These are phyloP conservation scores for Cutaneotrichosporon daszewskae DNA, from an alignment of 1,284 basidiomycete species.

Conservation along the genomic window DNA sequence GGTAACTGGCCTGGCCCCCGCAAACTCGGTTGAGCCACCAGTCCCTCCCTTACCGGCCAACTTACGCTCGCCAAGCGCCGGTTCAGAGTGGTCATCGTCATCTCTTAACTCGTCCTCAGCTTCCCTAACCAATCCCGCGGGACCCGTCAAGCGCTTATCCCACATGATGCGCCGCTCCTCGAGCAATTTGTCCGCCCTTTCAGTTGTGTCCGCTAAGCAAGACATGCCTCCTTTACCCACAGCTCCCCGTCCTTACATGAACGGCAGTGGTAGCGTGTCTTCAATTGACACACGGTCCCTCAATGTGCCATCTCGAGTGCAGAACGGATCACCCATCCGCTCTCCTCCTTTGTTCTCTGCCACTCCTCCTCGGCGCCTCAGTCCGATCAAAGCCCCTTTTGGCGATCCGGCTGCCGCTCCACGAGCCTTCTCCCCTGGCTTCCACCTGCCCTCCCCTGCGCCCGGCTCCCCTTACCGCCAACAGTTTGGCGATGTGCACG, in stretches of 20 bases:
- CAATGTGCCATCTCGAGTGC: too few relatives aligned
- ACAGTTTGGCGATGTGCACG: too few relatives aligned
- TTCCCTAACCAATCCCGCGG: constrained; percentile 2
- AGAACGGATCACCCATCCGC: too few relatives aligned
- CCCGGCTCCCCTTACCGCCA: constrained; percentile 35
- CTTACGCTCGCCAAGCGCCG: constrained; percentile 26
- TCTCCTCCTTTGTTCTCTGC: too few relatives aligned
- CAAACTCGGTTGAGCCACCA: constrained; percentile 16
- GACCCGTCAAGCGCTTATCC: constrained; percentile 14
- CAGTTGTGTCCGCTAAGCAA: too few relatives aligned
- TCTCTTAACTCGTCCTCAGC: constrained; percentile 7
- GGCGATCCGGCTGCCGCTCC: constrained; percentile 2
- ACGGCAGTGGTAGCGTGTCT: too few relatives aligned
- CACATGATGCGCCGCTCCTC: constrained; percentile 29
- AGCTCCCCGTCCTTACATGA: background rate
- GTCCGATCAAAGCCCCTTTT: background rate
- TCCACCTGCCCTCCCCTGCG: constrained; percentile 38
- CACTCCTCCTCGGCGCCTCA: background rate
- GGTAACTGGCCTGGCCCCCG: too few relatives aligned
- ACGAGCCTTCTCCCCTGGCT: constrained; percentile 35
- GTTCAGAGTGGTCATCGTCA: constrained; percentile 5
- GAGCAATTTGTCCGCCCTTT: constrained; percentile 21
- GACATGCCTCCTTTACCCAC: background rate
- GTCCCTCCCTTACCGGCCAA: constrained; percentile 33
- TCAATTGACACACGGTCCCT: too few relatives aligned